Percentiles rank a stretch among this genome's conserved stretches.
These are phyloP conservation scores for Puccinia horiana DNA, from an alignment of 1,284 basidiomycete genomes.

Conservation along the genomic window DNA sequence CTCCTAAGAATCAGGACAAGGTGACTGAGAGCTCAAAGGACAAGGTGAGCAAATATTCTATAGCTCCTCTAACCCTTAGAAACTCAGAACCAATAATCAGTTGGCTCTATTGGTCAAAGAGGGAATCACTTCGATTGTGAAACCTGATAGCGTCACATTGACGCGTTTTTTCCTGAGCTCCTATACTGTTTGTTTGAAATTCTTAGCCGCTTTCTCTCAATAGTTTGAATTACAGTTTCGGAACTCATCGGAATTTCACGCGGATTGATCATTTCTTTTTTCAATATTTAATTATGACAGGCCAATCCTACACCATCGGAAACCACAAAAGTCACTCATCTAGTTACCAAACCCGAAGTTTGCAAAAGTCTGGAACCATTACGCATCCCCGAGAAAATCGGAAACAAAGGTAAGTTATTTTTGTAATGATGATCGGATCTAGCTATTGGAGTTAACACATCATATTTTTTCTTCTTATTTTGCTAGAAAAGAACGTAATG, in stretches of 20 bases:
- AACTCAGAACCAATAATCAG: background rate
- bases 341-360: background rate
- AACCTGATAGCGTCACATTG: background rate
- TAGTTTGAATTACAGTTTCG: background rate
- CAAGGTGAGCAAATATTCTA: background rate
- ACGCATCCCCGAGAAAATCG: background rate
- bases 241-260: background rate
- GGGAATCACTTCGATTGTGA: background rate
- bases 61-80: background rate
- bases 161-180: background rate
- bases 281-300: background rate
- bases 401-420: background rate
- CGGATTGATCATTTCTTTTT: background rate
- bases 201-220: background rate
- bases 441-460: background rate
- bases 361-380: background rate
- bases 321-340: background rate
- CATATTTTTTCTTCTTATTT: background rate
- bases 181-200: background rate
- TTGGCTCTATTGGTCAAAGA: background rate
- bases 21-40: background rate
- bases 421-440: background rate
- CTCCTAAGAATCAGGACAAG: background rate
- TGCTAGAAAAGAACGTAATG: background rate
- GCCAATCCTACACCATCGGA: background rate